Percentiles rank a stretch among this genome's conserved stretches.
These are phyloP conservation scores for Phytophthora pinifolia DNA, from an alignment of 352 stramenopile genomes.

Conservation along the genomic window DNA sequence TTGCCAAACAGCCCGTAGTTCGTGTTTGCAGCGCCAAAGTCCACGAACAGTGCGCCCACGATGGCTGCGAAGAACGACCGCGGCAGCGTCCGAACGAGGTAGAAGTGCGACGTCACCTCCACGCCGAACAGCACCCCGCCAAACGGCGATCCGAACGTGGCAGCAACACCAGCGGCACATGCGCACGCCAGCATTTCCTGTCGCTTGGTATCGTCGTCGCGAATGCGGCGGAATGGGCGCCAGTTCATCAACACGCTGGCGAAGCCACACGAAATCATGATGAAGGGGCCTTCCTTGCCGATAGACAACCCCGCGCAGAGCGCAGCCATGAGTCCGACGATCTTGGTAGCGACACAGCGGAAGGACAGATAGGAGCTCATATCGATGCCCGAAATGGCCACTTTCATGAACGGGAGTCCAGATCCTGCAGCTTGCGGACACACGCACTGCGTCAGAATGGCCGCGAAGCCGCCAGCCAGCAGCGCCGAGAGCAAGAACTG, in stretches of 20 bases:
- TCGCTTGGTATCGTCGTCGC: conserved; percentile 78
- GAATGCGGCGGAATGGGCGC: conserved; percentile 62
- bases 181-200: conserved; percentile 84
- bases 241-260: conserved; percentile 78
- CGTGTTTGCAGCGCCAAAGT: conserved; percentile 63
- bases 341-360: conserved; percentile 72
- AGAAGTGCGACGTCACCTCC: conserved; percentile 86
- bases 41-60: conserved; percentile 65
- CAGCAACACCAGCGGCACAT: conserved; percentile 77
- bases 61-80: conserved; percentile 82
- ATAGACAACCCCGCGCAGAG: conserved; percentile 72
- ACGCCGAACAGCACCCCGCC: conserved; percentile 86
- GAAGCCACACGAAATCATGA: conserved; percentile 88
- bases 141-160: conserved; percentile 86
- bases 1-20: conserved; percentile 76
- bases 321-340: conserved; percentile 61
- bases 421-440: conserved; percentile 75
- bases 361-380: conserved; percentile 75
- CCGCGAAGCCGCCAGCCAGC: conserved; percentile 45
- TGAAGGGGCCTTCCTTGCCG: conserved; percentile 86
- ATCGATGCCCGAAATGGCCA: conserved; percentile 82
- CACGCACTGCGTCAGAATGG: conserved; percentile 54
- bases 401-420: conserved; percentile 78
- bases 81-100: conserved; percentile 75
- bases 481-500: conserved; percentile 65